phyloP scores from a whole-genome alignment of 306 rosid species.

The Luffa aegyptiaca region DNA sequence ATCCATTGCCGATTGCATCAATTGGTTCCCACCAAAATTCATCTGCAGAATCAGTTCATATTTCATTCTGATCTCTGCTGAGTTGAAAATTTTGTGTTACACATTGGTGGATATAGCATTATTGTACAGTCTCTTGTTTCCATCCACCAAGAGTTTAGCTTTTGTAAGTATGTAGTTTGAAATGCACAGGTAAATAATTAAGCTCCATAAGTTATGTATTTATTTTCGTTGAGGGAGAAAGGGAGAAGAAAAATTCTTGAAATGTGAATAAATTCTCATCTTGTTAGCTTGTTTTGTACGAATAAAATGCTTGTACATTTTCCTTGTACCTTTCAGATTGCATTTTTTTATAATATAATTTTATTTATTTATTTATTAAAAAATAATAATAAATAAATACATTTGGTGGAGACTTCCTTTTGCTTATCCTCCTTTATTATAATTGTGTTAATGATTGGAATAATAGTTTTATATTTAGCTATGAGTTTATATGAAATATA shows the following conservation, averaged over 20 bases:
- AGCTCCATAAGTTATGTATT: conserved; percentile 5
- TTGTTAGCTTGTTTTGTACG: background rate
- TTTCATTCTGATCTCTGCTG: background rate
- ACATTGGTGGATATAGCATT: background rate
- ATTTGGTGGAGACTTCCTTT: background rate
- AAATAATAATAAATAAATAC: no score
- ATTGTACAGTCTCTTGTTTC: background rate
- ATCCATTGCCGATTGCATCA: background rate
- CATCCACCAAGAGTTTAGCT: background rate
- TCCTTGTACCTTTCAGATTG: background rate
- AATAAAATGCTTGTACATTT: background rate
- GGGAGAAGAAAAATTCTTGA: background rate
- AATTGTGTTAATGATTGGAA: background rate
- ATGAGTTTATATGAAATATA: background rate
- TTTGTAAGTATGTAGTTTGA: conserved; percentile 12
- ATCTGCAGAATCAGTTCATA: background rate
- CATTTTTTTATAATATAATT: no score
- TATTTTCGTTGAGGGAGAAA: background rate
- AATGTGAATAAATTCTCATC: background rate
- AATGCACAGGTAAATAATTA: conserved; percentile 26
- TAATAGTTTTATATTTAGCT: background rate
- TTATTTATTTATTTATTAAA: no score
- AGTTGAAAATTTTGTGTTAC: background rate
- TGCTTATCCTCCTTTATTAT: background rate
- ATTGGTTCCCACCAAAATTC: background rate